Conservation (phyloP, 208 protist species). For the Vickermania ingenoplastis region DNA sequence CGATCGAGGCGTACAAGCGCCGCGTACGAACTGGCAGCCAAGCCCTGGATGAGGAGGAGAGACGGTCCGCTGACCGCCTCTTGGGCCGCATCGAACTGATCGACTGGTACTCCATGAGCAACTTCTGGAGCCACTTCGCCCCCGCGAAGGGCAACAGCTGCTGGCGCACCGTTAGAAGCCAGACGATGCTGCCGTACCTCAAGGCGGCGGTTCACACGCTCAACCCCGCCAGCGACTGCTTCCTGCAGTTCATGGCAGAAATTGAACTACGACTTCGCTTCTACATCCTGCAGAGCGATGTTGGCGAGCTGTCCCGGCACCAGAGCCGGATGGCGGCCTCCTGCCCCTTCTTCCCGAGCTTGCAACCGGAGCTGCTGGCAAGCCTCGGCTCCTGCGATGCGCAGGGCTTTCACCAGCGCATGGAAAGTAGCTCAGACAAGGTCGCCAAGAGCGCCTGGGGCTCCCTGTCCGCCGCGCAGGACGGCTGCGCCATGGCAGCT, state of each 20-base stretch:
- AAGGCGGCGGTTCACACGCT: not conserved
- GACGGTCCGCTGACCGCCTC: not conserved
- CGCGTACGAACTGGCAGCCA: no score
- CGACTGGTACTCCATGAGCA: slow-evolving; percentile 11
- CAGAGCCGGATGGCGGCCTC: no score
- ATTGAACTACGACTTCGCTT: not conserved
- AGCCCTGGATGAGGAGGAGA: not conserved
- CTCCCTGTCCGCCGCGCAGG: no score
- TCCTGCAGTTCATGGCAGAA: not conserved
- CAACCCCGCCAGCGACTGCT: not conserved
- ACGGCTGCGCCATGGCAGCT: no score
- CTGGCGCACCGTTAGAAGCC: slow-evolving; percentile 3
- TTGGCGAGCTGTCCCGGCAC: no score
- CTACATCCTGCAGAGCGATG: not conserved
- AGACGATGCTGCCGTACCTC: slow-evolving; percentile 16
- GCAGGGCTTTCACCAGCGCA: no score
- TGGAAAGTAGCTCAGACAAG: no score
- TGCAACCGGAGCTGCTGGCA: no score
- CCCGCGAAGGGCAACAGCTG: slow-evolving; percentile 5
- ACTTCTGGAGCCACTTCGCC: slow-evolving; percentile 20
- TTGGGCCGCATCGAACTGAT: not conserved
- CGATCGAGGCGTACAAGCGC: no score
- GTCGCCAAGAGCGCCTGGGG: no score
- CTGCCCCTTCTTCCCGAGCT: no score
- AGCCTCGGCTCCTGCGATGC: no score